Base-by-base conservation (phyloP, 2,329 filamentous ascomycete species). In the Paracamarosporium sp. region DNA sequence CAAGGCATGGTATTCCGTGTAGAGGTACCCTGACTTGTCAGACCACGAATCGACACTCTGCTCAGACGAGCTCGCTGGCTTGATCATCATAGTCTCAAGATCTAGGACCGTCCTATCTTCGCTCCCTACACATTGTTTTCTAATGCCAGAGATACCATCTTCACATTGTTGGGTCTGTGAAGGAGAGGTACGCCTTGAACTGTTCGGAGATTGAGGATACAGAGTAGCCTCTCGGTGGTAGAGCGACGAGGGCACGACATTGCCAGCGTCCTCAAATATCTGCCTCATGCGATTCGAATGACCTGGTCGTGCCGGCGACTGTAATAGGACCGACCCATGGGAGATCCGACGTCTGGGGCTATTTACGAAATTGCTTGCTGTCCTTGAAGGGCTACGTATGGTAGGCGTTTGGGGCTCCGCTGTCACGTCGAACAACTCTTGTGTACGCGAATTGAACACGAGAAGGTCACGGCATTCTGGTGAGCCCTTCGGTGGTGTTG, bases 241-340 rank as follows among this genome's bases (percentile, higher is more conserved):
- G 9, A 45, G 45, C 25, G 57, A 28, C 13, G 40, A 11, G 35
- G 20, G 22, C 9, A 57, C 55, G 20, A 44, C 51, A 13, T 56
- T 59, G 9, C 59, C 56, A 13, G 62, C 61, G 15, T 62, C 53
- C 31, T 69, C 61, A 36, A 75, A 76, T 6, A 73, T 69, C 35
- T 68, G 63, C 20, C 59, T 68, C 63, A 75, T 73, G 17, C 69
- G 64, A 15, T 52, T 63, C 3, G 65, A 55, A 56, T 75, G 62
- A 4, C 71, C 67, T n/a, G 60, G 56, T 28, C 72, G 66, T 20
- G 72, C 71, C 22, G 73, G 73, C 3, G 71, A 74, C 28, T 58
- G 60, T 13, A 72, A 50, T 17, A 74, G 45, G 13, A 59, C 44
- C 1, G 61, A 58, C 15, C 50, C 60, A 58, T 65, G 57, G 8